A percentile compares a stretch with the other conserved stretches of the same genome.
These are phyloP conservation scores for Farysia itapuensis DNA, from an alignment of 1,284 basidiomycete genomes.

Conservation along the genomic window DNA sequence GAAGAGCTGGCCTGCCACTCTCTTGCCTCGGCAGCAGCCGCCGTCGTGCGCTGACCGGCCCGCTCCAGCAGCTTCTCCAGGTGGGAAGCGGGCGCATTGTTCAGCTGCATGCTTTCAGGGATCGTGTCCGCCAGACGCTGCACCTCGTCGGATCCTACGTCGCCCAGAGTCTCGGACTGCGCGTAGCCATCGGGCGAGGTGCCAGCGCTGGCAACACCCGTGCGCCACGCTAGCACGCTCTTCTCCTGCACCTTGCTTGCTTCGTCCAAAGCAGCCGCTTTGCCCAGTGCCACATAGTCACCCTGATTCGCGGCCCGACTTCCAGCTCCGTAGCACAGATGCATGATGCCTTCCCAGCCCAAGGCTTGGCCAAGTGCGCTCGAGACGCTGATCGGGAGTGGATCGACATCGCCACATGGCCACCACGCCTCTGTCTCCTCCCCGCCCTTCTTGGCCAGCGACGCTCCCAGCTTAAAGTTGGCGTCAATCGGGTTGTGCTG, in stretches of 20 bases:
- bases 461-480: slow-evolving; percentile 22
- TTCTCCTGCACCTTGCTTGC: slow-evolving; percentile 24
- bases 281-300: slow-evolving; percentile 37
- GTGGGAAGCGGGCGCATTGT: slow-evolving; percentile 2
- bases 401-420: slow-evolving; percentile 46
- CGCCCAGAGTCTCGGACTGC: slow-evolving; percentile 1
- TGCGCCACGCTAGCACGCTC: slow-evolving; percentile 42
- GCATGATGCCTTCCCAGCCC: slow-evolving; percentile 58
- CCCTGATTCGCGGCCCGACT: slow-evolving; percentile 33
- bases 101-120: slow-evolving; percentile 10
- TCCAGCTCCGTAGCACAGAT: slow-evolving; percentile 53
- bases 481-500: slow-evolving; percentile 27
- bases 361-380: slow-evolving; percentile 44
- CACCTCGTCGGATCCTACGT: slow-evolving; percentile 2
- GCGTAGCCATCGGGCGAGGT: slow-evolving; percentile 12
- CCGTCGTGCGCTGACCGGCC: slow-evolving; percentile 4
- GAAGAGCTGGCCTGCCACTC: slow-evolving; percentile 9
- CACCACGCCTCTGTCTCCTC: slow-evolving; percentile 44
- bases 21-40: neutral
- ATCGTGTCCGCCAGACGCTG: slow-evolving; percentile 2
- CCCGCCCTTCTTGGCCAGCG: slow-evolving; percentile 6
- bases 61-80: slow-evolving; percentile 13
- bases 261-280: slow-evolving; percentile 46
- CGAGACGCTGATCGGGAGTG: slow-evolving; percentile 42
- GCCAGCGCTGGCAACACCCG: slow-evolving; percentile 32